Evolutionary conservation across 2,329 filamentous ascomycete species (phyloP), one percentile per base, ranked within the genome.

Genomic region (Blastomyces silverae): DNA sequence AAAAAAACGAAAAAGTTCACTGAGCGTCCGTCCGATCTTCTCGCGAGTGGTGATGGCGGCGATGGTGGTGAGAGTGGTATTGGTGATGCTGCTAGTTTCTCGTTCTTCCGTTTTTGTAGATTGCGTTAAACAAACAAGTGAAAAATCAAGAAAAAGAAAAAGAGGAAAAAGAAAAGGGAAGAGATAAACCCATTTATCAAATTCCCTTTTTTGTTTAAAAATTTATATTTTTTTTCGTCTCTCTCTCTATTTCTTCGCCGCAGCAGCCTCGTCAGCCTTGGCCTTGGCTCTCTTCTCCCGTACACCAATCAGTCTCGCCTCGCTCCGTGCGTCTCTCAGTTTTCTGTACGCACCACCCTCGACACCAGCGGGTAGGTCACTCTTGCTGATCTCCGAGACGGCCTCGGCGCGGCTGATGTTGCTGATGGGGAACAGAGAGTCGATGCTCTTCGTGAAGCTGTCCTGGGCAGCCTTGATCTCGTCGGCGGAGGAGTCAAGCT

Each of bases 271-370:
- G 46, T 89, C 85, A 46, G 87, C 87, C 78, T 88, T 93, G 75
- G 91, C 90, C 85, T 89, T 90, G 74, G 85, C 88, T 77, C 94
- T 89, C 92, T 97, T 97, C 86, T 95, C 92, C 79, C 92, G 88
- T 77, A 85, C 85, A 82, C 94, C 94, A 70, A 85, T 81, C 76
- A 89, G 84, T 80, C 92, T 89, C 76, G 89, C 87, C 77, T 95
- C 90, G 79, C 87, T 87, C 82, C 94, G 89, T 73, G 90, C 87
- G 73, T 89, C 84, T 80, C 94, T 90, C 79, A 99, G 87, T 77
- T 87, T 89, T 78, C 84, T 84, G 88, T 90, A 97, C 70, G 92
- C 94, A 80, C 88, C 89, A 81, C 92, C 89, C 83, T 92, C 89
- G 77, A 86, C 79, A 77, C 86, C 79, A 79, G 88, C 84, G 80